These are phyloP conservation scores for Neoarthrinium moseri DNA, from an alignment of 2,329 filamentous ascomycete species.

Conservation along the genomic window DNA sequence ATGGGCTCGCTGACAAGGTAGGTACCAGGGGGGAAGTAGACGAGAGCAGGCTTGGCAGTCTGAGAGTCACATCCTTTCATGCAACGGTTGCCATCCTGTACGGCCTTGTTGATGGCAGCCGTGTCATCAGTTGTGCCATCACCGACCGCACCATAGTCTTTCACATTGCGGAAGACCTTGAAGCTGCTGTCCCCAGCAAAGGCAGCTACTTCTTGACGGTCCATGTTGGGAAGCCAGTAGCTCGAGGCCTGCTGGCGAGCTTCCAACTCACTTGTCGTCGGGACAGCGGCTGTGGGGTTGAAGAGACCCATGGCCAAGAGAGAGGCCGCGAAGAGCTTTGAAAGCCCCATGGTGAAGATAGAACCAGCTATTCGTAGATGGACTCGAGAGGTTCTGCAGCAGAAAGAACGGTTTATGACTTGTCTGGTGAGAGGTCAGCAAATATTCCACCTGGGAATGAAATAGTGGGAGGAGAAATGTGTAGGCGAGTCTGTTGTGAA, in stretches of 20 bases:
- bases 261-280: conserved; percentile 19
- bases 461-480: background rate
- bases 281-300: conserved; percentile 16
- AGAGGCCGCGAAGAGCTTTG: conserved; percentile 25
- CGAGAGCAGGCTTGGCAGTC: conserved; percentile 78
- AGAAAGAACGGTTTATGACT: conserved; percentile 6
- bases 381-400: conserved; percentile 11
- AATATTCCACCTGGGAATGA: conserved; percentile 4
- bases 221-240: conserved; percentile 73
- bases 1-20: conserved; percentile 81
- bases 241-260: conserved; percentile 34
- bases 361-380: conserved; percentile 26
- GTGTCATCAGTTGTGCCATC: conserved; percentile 77
- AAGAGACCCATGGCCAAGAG: conserved; percentile 24
- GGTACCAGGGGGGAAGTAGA: conserved; percentile 89
- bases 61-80: conserved; percentile 78
- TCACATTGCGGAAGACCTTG: conserved; percentile 75
- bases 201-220: conserved; percentile 66
- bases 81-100: conserved; percentile 76
- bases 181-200: conserved; percentile 61
- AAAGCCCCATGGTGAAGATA: conserved; percentile 30
- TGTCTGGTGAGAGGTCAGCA: background rate
- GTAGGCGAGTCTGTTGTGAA: background rate
- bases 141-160: conserved; percentile 72
- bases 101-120: conserved; percentile 80